Percentiles rank a stretch among this genome's conserved stretches.
phyloP scores from a whole-genome alignment of 345 rosid genomes.

The Triadica sebifera region DNA sequence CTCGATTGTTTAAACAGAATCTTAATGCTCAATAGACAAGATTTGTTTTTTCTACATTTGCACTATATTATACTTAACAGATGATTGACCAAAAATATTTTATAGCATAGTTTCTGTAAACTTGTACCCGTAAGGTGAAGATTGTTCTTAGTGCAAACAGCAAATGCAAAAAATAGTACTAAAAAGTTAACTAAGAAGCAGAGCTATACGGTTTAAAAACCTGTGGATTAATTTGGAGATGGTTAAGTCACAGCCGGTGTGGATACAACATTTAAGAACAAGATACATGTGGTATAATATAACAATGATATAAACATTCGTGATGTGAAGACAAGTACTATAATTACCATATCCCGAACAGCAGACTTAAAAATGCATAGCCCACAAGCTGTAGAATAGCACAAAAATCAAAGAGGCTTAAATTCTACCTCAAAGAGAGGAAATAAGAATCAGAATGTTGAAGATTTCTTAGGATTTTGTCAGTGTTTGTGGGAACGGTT shows the following conservation, averaged over 20 bases:
- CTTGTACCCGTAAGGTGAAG: not conserved
- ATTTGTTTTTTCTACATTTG: too few species aligned
- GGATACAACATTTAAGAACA: constrained; percentile 13
- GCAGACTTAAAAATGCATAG: not conserved
- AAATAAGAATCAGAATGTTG: constrained; percentile 4
- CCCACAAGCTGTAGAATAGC: constrained; percentile 5
- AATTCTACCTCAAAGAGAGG: constrained; percentile 17
- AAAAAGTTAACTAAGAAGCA: not conserved
- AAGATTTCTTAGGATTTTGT: constrained; percentile 23
- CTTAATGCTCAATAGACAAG: too few species aligned
- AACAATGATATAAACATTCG: not conserved
- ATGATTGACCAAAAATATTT: too few species aligned
- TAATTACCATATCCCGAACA: constrained; percentile 15
- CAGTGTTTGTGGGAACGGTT: not conserved
- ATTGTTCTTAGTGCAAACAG: not conserved
- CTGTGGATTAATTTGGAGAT: not conserved
- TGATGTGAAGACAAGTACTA: not conserved
- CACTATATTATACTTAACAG: too few species aligned
- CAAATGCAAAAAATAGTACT: not conserved
- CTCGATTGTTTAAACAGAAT: too few species aligned
- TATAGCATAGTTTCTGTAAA: not conserved
- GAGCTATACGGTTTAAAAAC: not conserved
- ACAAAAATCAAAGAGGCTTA: constrained; percentile 10
- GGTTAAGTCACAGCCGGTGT: not conserved
- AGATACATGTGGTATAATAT: constrained; percentile 10